These are phyloP conservation scores for Excoecaria agallocha DNA, from an alignment of 345 rosid species.

Conservation along the genomic window DNA sequence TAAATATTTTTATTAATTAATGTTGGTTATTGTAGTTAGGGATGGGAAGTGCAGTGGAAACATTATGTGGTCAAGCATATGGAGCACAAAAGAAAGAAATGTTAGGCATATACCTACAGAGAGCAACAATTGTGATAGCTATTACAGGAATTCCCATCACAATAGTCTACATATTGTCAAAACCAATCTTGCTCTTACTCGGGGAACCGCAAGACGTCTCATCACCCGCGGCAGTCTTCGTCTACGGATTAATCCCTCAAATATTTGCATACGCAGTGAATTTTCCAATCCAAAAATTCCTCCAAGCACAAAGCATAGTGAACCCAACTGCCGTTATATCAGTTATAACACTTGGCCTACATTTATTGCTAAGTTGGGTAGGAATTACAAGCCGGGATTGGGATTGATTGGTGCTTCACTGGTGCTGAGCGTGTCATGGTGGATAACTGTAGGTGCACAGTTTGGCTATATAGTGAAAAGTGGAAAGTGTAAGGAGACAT, in stretches of 20 bases:
- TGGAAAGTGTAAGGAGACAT: constrained; percentile 46
- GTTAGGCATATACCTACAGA: constrained; percentile 71
- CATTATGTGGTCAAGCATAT: constrained; percentile 77
- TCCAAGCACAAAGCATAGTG: too few relatives aligned
- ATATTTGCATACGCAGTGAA: constrained; percentile 9
- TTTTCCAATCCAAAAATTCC: too few relatives aligned
- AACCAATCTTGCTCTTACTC: constrained; percentile 18
- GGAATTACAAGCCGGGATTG: constrained; percentile 10
- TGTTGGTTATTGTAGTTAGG: constrained; percentile 12
- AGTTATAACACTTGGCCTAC: background rate
- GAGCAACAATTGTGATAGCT: constrained; percentile 49
- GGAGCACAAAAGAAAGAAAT: constrained; percentile 65
- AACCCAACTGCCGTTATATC: too few relatives aligned
- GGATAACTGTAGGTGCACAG: constrained; percentile 64
- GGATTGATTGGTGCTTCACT: constrained; percentile 54
- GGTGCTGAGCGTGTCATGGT: constrained; percentile 77
- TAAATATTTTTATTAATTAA: too few relatives aligned
- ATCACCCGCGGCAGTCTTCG: constrained; percentile 17
- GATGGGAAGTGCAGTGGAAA: constrained; percentile 83
- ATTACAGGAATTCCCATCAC: constrained; percentile 14
- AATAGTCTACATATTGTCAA: constrained; percentile 17
- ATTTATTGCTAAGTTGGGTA: constrained; percentile 17
- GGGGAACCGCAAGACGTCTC: constrained; percentile 13
- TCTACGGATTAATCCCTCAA: constrained; percentile 23
- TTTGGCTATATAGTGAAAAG: constrained; percentile 46